These are phyloP conservation scores for Mucor sp. DNA, from an alignment of 371 early-diverging fungal species.

Conservation along the genomic window DNA sequence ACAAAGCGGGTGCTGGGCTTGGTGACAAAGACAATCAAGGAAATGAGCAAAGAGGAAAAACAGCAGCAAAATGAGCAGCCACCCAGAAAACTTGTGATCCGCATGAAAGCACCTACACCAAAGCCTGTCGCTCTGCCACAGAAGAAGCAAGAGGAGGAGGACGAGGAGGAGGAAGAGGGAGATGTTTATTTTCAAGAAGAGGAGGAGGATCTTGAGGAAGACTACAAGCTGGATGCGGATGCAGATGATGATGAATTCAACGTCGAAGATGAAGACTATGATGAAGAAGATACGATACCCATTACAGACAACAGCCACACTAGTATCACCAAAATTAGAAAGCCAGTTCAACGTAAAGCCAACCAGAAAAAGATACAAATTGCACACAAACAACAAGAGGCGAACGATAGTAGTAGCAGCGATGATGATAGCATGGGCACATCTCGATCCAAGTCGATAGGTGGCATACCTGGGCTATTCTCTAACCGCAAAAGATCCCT, in stretches of 20 bases:
- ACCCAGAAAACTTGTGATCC: constrained; percentile 2
- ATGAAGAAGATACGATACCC: constrained; percentile 6
- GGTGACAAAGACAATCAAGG: neutral
- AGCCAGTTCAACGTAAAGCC: neutral
- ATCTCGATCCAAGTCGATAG: neutral
- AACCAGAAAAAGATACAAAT: neutral
- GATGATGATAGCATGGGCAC: constrained; percentile 21
- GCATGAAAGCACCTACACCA: neutral
- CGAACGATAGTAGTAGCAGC: constrained; percentile 1
- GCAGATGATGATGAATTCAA: constrained; percentile 10
- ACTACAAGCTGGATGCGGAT: constrained; percentile 1
- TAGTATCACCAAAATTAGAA: neutral
- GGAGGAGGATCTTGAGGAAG: neutral
- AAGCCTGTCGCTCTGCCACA: neutral
- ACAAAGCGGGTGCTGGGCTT: constrained; percentile 5
- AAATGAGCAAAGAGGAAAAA: neutral
- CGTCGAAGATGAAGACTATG: neutral
- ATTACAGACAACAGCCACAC: neutral
- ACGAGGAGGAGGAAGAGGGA: neutral
- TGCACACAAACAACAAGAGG: neutral
- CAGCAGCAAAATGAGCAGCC: neutral
- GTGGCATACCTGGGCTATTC: neutral
- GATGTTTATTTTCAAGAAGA: neutral
- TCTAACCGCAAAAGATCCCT: constrained; percentile 14
- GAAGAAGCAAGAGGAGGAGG: neutral